Conservation (phyloP, 352 stramenopile genomes). For the Pythium rishiriense region DNA sequence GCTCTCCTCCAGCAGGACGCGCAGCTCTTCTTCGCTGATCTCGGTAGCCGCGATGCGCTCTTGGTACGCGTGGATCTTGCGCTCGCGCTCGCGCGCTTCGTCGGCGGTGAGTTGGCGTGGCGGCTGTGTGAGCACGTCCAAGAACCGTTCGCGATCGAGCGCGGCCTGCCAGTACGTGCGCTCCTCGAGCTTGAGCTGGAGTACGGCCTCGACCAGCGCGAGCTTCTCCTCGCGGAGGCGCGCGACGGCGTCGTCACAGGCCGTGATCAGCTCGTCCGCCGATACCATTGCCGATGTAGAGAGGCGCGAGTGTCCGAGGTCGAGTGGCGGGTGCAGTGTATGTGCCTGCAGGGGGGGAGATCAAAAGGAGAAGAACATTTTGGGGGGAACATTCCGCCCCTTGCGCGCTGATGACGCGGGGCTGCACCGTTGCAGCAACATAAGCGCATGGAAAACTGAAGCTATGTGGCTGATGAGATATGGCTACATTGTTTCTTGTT, state of each 20-base stretch:
- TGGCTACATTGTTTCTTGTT: no score
- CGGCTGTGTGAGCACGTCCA: not conserved
- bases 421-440: no score
- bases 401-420: no score
- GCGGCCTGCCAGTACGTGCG: not conserved
- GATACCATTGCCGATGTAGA: no score
- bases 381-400: no score
- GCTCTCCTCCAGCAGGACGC: constrained; percentile 1
- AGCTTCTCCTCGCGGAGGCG: constrained; percentile 11
- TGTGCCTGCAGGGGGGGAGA: no score
- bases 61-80: not conserved
- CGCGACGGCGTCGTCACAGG: constrained; percentile 8
- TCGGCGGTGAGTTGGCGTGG: not conserved
- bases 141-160: not conserved
- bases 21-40: constrained; percentile 9
- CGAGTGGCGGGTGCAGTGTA: no score
- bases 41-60: not conserved
- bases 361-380: no score
- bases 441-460: no score
- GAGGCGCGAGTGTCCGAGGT: no score
- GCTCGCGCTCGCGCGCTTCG: not conserved
- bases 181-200: constrained; percentile 11
- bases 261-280: not conserved
- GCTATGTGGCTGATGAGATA: no score
- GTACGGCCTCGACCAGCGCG: constrained; percentile 10